Conservation (phyloP, 257 asterid genomes). For the Plantago major region DNA sequence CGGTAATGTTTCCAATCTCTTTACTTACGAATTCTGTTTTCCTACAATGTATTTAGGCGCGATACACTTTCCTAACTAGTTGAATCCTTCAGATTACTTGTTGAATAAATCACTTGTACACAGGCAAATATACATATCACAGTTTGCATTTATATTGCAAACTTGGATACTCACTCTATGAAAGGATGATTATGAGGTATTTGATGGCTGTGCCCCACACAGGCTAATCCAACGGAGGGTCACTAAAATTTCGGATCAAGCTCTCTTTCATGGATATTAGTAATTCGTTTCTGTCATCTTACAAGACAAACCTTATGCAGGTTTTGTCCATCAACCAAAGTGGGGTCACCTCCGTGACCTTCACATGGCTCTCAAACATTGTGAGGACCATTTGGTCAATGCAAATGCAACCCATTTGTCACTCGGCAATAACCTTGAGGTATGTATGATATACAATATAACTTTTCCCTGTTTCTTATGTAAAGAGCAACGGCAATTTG, state of each 20-base stretch:
- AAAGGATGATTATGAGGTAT: neutral
- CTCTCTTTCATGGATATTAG: too few relatives aligned
- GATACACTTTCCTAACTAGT: too few relatives aligned
- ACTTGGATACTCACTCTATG: neutral
- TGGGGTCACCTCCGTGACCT: constrained; percentile 83
- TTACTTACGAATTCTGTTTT: too few relatives aligned
- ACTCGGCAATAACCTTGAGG: constrained; percentile 76
- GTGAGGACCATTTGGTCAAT: constrained; percentile 67
- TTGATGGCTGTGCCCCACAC: too few relatives aligned
- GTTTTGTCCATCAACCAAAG: constrained; percentile 61
- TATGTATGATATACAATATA: constrained; percentile 13
- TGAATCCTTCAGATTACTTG: too few relatives aligned
- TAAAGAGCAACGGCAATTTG: constrained; percentile 7
- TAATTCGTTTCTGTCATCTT: neutral
- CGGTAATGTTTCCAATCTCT: constrained; percentile 38
- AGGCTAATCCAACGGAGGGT: too few relatives aligned
- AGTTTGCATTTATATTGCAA: neutral
- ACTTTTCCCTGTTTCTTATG: neutral
- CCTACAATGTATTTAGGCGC: too few relatives aligned
- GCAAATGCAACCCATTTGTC: constrained; percentile 49
- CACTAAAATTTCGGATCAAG: too few relatives aligned
- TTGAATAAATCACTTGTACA: too few relatives aligned
- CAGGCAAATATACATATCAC: too few relatives aligned
- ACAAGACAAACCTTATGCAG: constrained; percentile 31
- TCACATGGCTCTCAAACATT: constrained; percentile 57